Evolutionary conservation across 768 basidiomycete species (phyloP).

Genomic region (Tulasnella sp.): DNA sequence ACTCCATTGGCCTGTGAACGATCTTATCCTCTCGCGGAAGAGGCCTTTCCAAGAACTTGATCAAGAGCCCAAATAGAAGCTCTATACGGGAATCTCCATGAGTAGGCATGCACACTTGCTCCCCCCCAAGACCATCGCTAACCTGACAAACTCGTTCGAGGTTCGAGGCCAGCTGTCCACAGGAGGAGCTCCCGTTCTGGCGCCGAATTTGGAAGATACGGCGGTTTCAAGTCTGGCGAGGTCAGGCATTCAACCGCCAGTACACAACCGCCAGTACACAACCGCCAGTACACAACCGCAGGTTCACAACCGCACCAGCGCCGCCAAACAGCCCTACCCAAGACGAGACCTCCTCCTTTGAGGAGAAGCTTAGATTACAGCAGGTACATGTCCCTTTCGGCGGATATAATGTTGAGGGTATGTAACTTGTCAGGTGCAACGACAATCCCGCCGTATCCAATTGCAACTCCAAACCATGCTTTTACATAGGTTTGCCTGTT

Average conservation of each 20-base stretch:
- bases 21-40: too few relatives aligned
- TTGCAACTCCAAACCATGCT: background rate
- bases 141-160: background rate
- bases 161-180: background rate
- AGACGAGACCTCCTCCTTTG: background rate
- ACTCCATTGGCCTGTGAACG: too few relatives aligned
- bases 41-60: too few relatives aligned
- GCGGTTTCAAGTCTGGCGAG: background rate
- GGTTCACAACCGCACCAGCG: background rate
- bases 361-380: background rate
- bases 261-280: too few relatives aligned
- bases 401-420: background rate
- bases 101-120: too few relatives aligned
- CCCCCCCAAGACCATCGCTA: too few relatives aligned
- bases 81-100: too few relatives aligned
- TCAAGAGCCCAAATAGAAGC: too few relatives aligned
- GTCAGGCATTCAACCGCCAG: background rate
- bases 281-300: too few relatives aligned
- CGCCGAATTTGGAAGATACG: background rate
- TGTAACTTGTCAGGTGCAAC: background rate
- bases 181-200: background rate
- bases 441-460: too few relatives aligned
- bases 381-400: background rate
- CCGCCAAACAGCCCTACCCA: background rate
- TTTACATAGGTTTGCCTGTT: background rate